Conservation (phyloP, 345 rosid species). For the Trapa bicornis region DNA sequence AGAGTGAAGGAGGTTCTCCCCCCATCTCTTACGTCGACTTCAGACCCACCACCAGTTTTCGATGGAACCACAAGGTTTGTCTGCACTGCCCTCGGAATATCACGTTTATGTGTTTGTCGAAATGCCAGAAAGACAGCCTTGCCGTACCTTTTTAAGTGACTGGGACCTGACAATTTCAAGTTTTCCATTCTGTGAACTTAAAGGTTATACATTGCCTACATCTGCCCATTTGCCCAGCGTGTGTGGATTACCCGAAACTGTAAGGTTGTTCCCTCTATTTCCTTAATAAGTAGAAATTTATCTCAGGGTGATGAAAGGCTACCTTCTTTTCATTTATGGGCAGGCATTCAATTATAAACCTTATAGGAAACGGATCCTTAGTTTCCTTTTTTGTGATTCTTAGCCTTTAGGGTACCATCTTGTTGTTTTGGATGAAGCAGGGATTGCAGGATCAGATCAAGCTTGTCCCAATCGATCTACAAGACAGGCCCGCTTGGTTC, state of each 20-base stretch:
- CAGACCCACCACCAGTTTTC: constrained; percentile 53
- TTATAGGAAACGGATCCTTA: not conserved
- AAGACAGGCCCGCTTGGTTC: constrained; percentile 75
- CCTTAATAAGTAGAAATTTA: not conserved
- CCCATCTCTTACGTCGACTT: constrained; percentile 50
- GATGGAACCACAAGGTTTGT: constrained; percentile 70
- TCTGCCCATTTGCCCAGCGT: constrained; percentile 76
- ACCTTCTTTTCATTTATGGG: not conserved
- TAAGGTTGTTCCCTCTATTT: constrained; percentile 34
- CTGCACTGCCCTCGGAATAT: not conserved
- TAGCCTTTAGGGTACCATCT: not conserved
- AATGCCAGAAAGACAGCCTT: not conserved
- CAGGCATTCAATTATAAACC: not conserved
- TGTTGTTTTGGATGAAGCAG: constrained; percentile 24
- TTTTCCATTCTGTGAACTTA: constrained; percentile 6
- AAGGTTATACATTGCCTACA: constrained; percentile 62
- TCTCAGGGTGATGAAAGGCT: not conserved
- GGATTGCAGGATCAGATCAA: constrained; percentile 73
- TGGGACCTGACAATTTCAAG: not conserved
- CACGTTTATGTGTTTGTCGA: constrained; percentile 2
- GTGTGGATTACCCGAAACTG: constrained; percentile 67
- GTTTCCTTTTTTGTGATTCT: not conserved
- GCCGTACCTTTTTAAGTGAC: not conserved
- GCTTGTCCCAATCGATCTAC: constrained; percentile 55
- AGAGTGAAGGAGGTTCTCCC: constrained; percentile 37